phyloP scores from a whole-genome alignment of 139 green algal genomes.

The Chlorella sp. region DNA sequence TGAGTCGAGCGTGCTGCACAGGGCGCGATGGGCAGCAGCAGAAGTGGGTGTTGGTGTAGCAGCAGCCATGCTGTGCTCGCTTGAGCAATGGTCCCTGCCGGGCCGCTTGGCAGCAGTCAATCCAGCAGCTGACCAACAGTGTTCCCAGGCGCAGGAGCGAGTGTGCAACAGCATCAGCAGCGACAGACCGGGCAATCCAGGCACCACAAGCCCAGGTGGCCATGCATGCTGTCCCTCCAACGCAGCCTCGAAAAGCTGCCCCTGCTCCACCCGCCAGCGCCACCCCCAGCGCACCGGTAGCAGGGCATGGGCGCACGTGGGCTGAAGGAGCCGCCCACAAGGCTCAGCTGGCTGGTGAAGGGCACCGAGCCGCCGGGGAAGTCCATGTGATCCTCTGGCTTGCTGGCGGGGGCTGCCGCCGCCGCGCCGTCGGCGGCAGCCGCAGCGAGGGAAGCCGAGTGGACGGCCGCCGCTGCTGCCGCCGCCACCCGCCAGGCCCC shows the following conservation, averaged over 20 bases:
- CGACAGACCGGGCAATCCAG: too few relatives aligned
- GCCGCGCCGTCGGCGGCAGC: background rate
- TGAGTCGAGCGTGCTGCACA: slow-evolving; percentile 58
- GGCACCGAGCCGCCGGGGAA: slow-evolving; percentile 70
- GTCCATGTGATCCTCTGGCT: slow-evolving; percentile 34
- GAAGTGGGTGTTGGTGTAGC: background rate
- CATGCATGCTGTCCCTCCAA: too few relatives aligned
- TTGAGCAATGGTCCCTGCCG: too few relatives aligned
- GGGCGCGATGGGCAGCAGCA: background rate
- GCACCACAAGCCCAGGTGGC: too few relatives aligned
- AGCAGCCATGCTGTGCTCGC: background rate
- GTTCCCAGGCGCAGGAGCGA: too few relatives aligned
- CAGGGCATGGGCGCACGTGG: slow-evolving; percentile 55
- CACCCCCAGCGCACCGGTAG: slow-evolving; percentile 62
- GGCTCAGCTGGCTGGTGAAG: slow-evolving; percentile 58
- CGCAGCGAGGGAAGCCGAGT: background rate
- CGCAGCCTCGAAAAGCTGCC: too few relatives aligned
- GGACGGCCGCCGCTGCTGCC: background rate
- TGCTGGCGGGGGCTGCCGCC: background rate
- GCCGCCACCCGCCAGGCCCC: too few relatives aligned
- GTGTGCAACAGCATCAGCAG: too few relatives aligned
- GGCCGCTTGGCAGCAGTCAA: too few relatives aligned
- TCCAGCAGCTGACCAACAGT: too few relatives aligned
- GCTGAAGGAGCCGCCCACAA: slow-evolving; percentile 46
- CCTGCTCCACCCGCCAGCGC: too few relatives aligned